Evolutionary conservation across 2,329 filamentous ascomycete genomes (phyloP).

Genomic region (Sclerotinia trifoliorum): DNA sequence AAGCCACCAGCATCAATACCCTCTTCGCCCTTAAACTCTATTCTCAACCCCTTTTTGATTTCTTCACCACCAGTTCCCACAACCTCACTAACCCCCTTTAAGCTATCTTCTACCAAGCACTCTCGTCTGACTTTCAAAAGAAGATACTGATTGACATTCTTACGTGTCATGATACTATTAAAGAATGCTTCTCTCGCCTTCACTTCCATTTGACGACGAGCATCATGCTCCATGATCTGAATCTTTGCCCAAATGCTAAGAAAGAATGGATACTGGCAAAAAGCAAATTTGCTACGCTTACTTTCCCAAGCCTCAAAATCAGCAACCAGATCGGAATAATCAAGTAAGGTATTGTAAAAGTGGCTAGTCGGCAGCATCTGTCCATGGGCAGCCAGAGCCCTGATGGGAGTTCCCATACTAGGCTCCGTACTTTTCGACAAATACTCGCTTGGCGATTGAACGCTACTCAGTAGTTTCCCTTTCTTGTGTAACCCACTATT

Average conservation of each 20-base stretch:
- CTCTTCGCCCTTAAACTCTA: constrained; percentile 85
- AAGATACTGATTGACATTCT: constrained; percentile 73
- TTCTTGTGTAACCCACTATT: constrained; percentile 49
- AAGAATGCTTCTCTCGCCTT: constrained; percentile 90
- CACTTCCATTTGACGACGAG: constrained; percentile 82
- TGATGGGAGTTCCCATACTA: constrained; percentile 17
- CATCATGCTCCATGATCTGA: constrained; percentile 83
- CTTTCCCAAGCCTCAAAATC: constrained; percentile 90
- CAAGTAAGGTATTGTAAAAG: constrained; percentile 85
- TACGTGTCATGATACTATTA: constrained; percentile 76
- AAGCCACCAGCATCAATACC: constrained; percentile 87
- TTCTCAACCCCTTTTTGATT: constrained; percentile 84
- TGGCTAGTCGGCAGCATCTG: constrained; percentile 76
- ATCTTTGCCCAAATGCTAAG: constrained; percentile 92
- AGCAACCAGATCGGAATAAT: constrained; percentile 78
- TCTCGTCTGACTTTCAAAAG: constrained; percentile 76
- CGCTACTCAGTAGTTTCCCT: constrained; percentile 39
- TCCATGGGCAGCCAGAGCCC: constrained; percentile 49
- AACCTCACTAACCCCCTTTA: constrained; percentile 80
- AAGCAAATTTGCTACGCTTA: constrained; percentile 71
- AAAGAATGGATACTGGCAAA: constrained; percentile 91
- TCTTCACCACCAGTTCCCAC: constrained; percentile 79
- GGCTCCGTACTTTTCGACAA: constrained; percentile 10
- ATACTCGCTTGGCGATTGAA: constrained; percentile 34
- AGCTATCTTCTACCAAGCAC: constrained; percentile 83